Evolutionary conservation across 768 basidiomycete genomes (phyloP).

Genomic region (Trametes villosa): DNA sequence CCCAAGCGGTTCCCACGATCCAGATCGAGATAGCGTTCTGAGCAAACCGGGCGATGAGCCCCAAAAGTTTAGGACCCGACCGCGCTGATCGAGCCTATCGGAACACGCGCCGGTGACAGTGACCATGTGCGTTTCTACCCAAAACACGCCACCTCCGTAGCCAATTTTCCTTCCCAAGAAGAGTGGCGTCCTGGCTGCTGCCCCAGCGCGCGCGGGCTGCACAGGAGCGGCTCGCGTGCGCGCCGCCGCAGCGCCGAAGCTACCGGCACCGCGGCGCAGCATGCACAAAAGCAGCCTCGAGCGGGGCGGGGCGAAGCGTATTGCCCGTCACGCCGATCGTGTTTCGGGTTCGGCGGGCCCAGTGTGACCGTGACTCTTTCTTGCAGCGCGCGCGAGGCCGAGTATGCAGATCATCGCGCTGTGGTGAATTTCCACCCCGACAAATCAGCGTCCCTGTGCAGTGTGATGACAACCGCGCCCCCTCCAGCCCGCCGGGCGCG

Average conservation of each 20-base stretch:
- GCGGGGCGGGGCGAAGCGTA: conserved; percentile 11
- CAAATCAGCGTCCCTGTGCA: conserved; percentile 19
- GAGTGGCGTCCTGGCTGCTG: no score
- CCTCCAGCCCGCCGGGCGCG: not conserved
- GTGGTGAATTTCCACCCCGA: conserved; percentile 26
- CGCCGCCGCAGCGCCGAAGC: conserved; percentile 18
- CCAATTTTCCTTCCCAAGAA: not conserved
- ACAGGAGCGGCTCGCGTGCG: conserved; percentile 10
- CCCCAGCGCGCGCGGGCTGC: not conserved
- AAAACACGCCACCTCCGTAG: conserved; percentile 20
- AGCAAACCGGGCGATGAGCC: conserved; percentile 23
- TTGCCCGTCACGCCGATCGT: conserved; percentile 22
- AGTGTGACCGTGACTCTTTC: conserved; percentile 30
- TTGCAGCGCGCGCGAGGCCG: conserved; percentile 12
- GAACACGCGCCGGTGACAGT: conserved; percentile 14
- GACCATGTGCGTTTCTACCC: conserved; percentile 22
- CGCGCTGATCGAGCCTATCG: conserved; percentile 24
- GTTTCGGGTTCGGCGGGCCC: conserved; percentile 24
- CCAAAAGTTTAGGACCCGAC: conserved; percentile 22
- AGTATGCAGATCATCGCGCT: conserved; percentile 20
- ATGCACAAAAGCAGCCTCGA: conserved; percentile 14
- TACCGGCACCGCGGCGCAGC: conserved; percentile 27
- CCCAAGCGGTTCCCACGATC: conserved; percentile 6
- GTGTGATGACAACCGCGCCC: conserved; percentile 9
- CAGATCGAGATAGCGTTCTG: conserved; percentile 25